Percentiles rank a stretch among this genome's conserved stretches.
Conservation (phyloP, 2,329 filamentous ascomycete species). For the Anthostomella pinea region DNA sequence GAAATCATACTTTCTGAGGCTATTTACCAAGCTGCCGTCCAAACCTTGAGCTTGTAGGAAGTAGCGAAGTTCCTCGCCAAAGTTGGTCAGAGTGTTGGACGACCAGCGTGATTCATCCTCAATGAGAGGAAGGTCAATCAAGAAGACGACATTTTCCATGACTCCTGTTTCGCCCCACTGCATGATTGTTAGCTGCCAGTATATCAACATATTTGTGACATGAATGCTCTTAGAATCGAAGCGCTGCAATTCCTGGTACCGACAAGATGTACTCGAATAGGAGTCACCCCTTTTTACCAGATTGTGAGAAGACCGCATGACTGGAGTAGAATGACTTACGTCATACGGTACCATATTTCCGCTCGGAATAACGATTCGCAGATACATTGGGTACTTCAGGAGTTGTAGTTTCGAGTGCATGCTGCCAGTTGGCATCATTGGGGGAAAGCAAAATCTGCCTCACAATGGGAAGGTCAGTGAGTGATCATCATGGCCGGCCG, state of each 20-base stretch:
- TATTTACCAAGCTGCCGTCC: slow-evolving; percentile 61
- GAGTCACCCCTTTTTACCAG: no score
- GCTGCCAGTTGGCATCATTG: slow-evolving; percentile 68
- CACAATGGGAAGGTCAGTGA: not conserved
- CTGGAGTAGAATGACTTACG: slow-evolving; percentile 17
- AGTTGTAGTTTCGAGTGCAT: slow-evolving; percentile 97
- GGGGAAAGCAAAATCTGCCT: slow-evolving; percentile 71
- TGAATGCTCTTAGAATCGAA: not conserved
- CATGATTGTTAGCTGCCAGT: slow-evolving; percentile 2
- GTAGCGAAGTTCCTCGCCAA: slow-evolving; percentile 66
- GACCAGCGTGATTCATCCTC: slow-evolving; percentile 30
- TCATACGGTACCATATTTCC: slow-evolving; percentile 85
- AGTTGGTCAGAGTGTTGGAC: slow-evolving; percentile 43
- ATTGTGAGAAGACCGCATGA: no score
- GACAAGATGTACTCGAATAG: no score
- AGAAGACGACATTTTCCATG: slow-evolving; percentile 86
- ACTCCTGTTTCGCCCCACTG: slow-evolving; percentile 77
- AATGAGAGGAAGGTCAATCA: slow-evolving; percentile 82
- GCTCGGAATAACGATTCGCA: slow-evolving; percentile 81
- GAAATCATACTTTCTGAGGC: slow-evolving; percentile 79
- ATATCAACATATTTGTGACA: not conserved
- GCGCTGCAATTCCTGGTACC: no score
- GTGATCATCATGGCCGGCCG: not conserved
- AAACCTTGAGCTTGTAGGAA: slow-evolving; percentile 69
- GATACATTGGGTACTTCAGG: slow-evolving; percentile 69